Conservation (phyloP, 2,329 filamentous ascomycete genomes). For the Proliferodiscus dingleyae region DNA sequence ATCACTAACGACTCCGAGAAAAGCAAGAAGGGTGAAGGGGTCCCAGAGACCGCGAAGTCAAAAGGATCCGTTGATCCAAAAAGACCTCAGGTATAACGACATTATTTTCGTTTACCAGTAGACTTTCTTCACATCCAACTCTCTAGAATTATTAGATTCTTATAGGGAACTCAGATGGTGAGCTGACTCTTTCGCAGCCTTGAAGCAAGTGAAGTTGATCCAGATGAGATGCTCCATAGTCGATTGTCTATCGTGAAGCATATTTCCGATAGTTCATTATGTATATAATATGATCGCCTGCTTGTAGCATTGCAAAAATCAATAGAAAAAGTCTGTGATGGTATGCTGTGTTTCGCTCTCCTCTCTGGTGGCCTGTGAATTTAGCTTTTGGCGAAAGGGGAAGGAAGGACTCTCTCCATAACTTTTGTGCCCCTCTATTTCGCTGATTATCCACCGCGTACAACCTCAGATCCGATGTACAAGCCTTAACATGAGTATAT, state of each 20-base stretch:
- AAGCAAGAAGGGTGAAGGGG: slow-evolving; percentile 54
- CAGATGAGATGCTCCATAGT: background rate
- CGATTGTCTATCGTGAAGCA: background rate
- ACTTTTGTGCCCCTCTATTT: too few species aligned
- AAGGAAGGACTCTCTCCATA: too few species aligned
- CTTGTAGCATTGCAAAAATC: background rate
- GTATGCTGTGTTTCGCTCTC: too few species aligned
- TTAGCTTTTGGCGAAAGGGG: too few species aligned
- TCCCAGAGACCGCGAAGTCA: slow-evolving; percentile 49
- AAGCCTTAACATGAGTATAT: too few species aligned
- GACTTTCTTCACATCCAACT: slow-evolving; percentile 1
- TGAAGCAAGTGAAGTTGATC: slow-evolving; percentile 10
- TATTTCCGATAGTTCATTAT: slow-evolving; percentile 5
- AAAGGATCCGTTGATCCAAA: slow-evolving; percentile 42
- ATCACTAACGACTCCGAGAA: slow-evolving; percentile 40
- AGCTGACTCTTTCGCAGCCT: slow-evolving; percentile 17
- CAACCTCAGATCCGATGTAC: too few species aligned
- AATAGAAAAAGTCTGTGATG: too few species aligned
- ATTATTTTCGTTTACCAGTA: slow-evolving; percentile 4
- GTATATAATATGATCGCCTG: slow-evolving; percentile 14
- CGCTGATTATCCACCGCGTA: too few species aligned
- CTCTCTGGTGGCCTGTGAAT: too few species aligned
- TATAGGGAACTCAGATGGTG: slow-evolving; percentile 12
- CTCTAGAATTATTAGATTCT: slow-evolving; percentile 10
- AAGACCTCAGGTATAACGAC: slow-evolving; percentile 24